Evolutionary conservation across 2,329 filamentous ascomycete genomes (phyloP).

Genomic region (Ambrosiella beaveri): DNA sequence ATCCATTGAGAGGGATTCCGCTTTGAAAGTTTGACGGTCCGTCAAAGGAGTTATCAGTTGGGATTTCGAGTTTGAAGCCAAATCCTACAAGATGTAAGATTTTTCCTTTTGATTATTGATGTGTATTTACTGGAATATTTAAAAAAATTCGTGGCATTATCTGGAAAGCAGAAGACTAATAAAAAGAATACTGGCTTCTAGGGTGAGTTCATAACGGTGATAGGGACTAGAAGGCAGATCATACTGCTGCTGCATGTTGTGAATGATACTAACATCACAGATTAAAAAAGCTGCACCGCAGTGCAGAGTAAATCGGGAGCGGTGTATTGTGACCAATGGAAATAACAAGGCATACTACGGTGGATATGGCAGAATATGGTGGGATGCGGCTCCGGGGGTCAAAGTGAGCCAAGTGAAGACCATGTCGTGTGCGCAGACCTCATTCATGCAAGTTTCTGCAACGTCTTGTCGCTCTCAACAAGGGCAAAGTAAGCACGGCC

Average conservation of each 20-base stretch:
- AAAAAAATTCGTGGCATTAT: no score
- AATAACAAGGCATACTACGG: neutral
- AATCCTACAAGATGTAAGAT: neutral
- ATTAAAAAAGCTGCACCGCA: no score
- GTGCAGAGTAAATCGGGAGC: neutral
- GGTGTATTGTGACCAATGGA: neutral
- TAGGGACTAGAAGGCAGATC: no score
- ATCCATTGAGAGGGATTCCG: neutral
- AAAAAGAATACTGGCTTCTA: no score
- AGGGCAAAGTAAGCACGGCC: neutral
- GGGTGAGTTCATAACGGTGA: no score
- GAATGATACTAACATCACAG: no score
- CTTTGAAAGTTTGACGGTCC: neutral
- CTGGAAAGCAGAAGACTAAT: no score
- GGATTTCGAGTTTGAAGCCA: neutral
- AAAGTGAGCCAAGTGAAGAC: constrained; percentile 2
- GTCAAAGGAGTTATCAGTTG: constrained; percentile 1
- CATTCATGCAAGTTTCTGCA: neutral
- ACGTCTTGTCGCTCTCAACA: neutral
- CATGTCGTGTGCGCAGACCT: constrained; percentile 1
- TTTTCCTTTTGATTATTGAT: neutral
- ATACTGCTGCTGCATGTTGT: no score
- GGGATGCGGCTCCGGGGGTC: neutral
- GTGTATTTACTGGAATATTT: neutral
- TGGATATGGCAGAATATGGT: neutral